Evolutionary conservation across 441 rosid genomes (phyloP).

Genomic region (Jatropha multifida): DNA sequence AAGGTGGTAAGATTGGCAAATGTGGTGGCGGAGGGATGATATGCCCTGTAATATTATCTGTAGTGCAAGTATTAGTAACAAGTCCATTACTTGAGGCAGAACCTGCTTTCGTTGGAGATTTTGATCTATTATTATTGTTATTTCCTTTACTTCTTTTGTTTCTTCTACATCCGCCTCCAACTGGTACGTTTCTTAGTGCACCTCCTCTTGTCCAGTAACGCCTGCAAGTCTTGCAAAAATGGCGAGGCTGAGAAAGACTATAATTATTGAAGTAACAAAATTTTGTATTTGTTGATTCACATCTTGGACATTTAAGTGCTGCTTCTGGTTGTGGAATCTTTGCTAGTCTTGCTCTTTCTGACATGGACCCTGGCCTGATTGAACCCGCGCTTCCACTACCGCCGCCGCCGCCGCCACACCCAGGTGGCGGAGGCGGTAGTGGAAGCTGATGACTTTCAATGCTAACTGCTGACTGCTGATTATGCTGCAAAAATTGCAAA

Average conservation of each 20-base stretch:
- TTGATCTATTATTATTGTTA: conserved; percentile 34
- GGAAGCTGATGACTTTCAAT: conserved; percentile 30
- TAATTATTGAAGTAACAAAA: conserved; percentile 97
- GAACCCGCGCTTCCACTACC: conserved; percentile 45
- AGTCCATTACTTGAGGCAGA: conserved; percentile 34
- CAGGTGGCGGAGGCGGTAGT: conserved; percentile 40
- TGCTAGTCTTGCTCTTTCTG: conserved; percentile 78
- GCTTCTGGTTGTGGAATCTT: conserved; percentile 74
- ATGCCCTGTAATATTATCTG: conserved; percentile 36
- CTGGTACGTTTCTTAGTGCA: conserved; percentile 80
- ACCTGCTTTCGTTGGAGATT: conserved; percentile 41
- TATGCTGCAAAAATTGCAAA: conserved; percentile 32
- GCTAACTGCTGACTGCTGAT: conserved; percentile 33
- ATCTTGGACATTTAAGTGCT: conserved; percentile 86
- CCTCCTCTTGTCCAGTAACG: conserved; percentile 98
- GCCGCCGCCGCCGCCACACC: conserved; percentile 40
- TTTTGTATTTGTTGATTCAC: conserved; percentile 89
- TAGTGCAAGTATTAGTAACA: conserved; percentile 33
- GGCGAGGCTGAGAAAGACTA: conserved; percentile 91
- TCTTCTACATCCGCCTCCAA: conserved; percentile 88
- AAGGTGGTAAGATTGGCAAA: conserved; percentile 47
- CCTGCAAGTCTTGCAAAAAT: conserved; percentile 91
- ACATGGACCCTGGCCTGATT: conserved; percentile 75
- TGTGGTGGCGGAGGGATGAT: conserved; percentile 48
- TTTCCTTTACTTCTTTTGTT: conserved; percentile 73